Base-by-base conservation (phyloP, 148 eudicot genomes). In the Chenopodium berlandieri region DNA sequence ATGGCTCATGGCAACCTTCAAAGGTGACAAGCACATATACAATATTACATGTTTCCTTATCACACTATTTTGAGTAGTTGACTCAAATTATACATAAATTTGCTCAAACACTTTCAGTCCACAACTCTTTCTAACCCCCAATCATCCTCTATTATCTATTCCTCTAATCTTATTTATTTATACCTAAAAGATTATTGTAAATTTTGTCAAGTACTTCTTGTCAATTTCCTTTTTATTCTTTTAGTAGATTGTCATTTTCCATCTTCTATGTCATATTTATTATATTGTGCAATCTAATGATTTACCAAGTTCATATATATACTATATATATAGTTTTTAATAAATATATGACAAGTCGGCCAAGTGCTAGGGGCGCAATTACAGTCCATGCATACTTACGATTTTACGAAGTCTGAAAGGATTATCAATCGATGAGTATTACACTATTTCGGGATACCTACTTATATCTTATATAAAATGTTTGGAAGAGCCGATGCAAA, bases 1-100 rank as follows among this genome's bases (percentile, higher is more conserved):
- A 19, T 81, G 78, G 73, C 83, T 75, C 73, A 81, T 81, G 78
- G 64, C 34, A 81, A 31, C 31, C 76, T 75, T 75, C 78, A 74
- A 81, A 81, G 78, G 83, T 30, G 78, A 69, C 37, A 65, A 68
- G 19, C 69, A 40, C 7, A 40, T 32, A 20, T 67, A 23, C 9
- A 37, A 47, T 56, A 62, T 23, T 4, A 70, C 71, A 25, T 23
- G 54, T 58, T 73, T 48, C 72, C 48, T 73, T 74, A 70, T 81
- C 83, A 64, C 11, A 40, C 64, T 71, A 20, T 37, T 56, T 30
- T n/a, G 27, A 81, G 71, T 81, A 22, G 56, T 74, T 50, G 73
- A 58, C 63, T 75, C 30, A 73, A 62, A 16, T 17, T 47, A 40
- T 64, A 27, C 40, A 64, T 69, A 13, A 22, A 2, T 40, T 40